phyloP scores from a whole-genome alignment of 2,329 filamentous ascomycete genomes.

The Monosporascus sp. region DNA sequence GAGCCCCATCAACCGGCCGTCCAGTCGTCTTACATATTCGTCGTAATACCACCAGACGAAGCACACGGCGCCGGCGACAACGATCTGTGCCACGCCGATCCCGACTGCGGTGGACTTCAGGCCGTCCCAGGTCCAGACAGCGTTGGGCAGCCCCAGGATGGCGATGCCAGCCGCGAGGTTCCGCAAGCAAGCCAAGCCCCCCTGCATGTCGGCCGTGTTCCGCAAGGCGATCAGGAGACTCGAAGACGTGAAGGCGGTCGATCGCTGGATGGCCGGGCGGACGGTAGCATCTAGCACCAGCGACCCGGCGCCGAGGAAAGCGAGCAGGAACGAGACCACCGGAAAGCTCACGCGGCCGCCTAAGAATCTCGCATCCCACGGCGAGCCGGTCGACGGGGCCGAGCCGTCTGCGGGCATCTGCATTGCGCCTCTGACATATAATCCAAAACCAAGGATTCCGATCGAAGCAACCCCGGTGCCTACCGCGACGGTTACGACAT shows the following conservation, averaged over 20 bases:
- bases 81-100: constrained; percentile 35
- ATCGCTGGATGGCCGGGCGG: constrained; percentile 39
- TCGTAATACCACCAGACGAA: constrained; percentile 37
- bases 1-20: constrained; percentile 43
- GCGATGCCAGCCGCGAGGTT: constrained; percentile 38
- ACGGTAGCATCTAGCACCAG: constrained; percentile 36
- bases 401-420: constrained; percentile 15
- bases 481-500: constrained; percentile 29
- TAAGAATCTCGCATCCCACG: constrained; percentile 9
- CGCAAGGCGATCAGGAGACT: constrained; percentile 41
- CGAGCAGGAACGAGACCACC: constrained; percentile 40
- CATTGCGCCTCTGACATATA: constrained; percentile 35
- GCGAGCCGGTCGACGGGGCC: constrained; percentile 20
- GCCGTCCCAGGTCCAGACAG: constrained; percentile 28
- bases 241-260: constrained; percentile 43
- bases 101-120: constrained; percentile 36
- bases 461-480: constrained; percentile 35
- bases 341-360: constrained; percentile 29
- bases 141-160: constrained; percentile 36
- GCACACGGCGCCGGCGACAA: constrained; percentile 30
- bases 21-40: constrained; percentile 36
- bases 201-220: constrained; percentile 44
- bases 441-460: constrained; percentile 41
- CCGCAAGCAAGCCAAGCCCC: constrained; percentile 36
- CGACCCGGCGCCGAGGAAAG: constrained; percentile 40